A percentile compares a stretch with the other conserved stretches of the same genome.
These are phyloP conservation scores for Garcileccinum viscosum DNA, from an alignment of 1,284 basidiomycete genomes.

Conservation along the genomic window DNA sequence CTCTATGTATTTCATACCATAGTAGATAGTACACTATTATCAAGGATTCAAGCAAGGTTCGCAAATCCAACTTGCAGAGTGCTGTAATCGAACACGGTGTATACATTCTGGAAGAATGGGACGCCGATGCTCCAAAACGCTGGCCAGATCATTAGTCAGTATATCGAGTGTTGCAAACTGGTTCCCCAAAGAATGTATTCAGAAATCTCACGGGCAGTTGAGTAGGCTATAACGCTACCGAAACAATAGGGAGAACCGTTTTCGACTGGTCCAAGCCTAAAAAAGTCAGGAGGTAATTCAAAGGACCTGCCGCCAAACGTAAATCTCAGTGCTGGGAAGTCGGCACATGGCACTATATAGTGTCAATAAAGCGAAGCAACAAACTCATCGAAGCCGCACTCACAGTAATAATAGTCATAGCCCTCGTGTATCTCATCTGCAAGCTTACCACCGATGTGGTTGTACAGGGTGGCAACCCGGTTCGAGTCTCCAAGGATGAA, in stretches of 20 bases:
- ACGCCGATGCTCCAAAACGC: neutral
- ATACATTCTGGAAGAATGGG: neutral
- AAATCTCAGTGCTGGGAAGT: neutral
- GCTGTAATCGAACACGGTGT: too few relatives aligned
- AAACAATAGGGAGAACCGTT: neutral
- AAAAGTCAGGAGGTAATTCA: neutral
- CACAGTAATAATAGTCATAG: neutral
- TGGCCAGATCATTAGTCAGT: neutral
- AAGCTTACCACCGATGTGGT: neutral
- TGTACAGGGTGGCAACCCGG: neutral
- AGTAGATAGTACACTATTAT: too few relatives aligned
- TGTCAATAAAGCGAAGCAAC: too few relatives aligned
- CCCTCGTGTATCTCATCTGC: too few relatives aligned
- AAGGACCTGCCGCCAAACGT: neutral
- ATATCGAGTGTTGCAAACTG: too few relatives aligned
- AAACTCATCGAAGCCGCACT: neutral
- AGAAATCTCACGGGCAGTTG: neutral
- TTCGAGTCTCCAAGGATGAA: neutral
- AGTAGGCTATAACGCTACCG: neutral
- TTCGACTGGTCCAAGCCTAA: neutral
- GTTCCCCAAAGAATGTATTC: too few relatives aligned
- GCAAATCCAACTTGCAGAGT: too few relatives aligned
- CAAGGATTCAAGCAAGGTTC: too few relatives aligned
- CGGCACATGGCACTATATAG: neutral
- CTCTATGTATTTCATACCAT: too few relatives aligned